Evolutionary conservation across 371 early-diverging fungal species (phyloP), one percentile per base, ranked within the genome.

Genomic region (Mucor racemosus): DNA sequence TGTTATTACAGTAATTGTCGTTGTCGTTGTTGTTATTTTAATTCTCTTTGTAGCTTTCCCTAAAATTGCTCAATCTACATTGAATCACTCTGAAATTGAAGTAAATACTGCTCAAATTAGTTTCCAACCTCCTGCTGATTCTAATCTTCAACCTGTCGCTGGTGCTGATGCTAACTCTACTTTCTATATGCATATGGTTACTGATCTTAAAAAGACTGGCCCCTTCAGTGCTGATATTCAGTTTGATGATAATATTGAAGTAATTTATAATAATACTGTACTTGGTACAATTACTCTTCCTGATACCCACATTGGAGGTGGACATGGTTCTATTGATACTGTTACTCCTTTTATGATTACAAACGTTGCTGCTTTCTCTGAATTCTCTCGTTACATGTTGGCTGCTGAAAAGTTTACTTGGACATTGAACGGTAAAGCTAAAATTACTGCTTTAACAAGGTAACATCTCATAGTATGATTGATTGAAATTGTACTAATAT

Each of bases 21-120:
- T 82, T 48, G 68, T 86, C 3, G 81, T 86, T 14, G 81, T 80
- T 13, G 84, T 88, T 14, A 55, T 79, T 7, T 68, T 88, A 14
- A 67, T 72, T 5, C 65, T 86, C 35, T 86, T 84, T 67, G 89
- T 89, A 6, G 76, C 82, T 50, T 77, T 89, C 72, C 87, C 87
- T 17, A 82, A 80, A 80, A 81, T 57, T 85, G 88, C 68, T 74
- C 80, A 26, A 76, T 80, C 11, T 10, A 80, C 82, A 66, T 70
- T 88, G 66, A 81, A 88, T 67, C 62, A 78, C 38, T 66, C 79
- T 53, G 64, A 62, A 39, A 84, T 88, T 70, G 65, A 67, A n/a
- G 80, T 88, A 66, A 58, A 76, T 31, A 61, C 34, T 36, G 81
- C 85, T 17, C 76, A 83, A 58, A 72, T 77, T 39, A 69, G 74